Evolutionary conservation across 1,139 yeast genomes (phyloP).

Genomic region (Barnettozyma hawaiiensis): DNA sequence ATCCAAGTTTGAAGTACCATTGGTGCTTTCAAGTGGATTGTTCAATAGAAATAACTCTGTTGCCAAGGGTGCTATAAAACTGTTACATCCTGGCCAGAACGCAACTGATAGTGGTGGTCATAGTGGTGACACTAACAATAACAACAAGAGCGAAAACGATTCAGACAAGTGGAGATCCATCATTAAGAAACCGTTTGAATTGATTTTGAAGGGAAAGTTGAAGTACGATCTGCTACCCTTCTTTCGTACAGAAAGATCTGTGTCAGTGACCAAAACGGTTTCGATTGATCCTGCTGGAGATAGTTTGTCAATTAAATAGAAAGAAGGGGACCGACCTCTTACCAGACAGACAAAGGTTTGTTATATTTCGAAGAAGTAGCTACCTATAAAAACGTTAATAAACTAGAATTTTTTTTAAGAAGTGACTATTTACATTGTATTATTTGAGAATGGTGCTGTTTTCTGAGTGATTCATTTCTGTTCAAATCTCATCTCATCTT

Average conservation of each 20-base stretch:
- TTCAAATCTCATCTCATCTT: conserved; percentile 7
- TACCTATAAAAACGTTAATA: background rate
- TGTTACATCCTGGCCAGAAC: conserved; percentile 70
- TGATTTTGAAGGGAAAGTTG: conserved; percentile 77
- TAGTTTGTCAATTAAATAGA: background rate
- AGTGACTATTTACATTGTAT: background rate
- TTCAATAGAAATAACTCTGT: conserved; percentile 52
- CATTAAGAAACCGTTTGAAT: conserved; percentile 77
- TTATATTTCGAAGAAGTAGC: too few species aligned
- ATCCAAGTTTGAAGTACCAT: conserved; percentile 59
- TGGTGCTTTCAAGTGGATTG: conserved; percentile 73
- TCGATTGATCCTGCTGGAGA: conserved; percentile 46
- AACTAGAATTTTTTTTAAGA: background rate
- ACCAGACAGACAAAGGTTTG: too few species aligned
- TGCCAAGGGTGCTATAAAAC: conserved; percentile 64
- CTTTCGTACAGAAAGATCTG: conserved; percentile 46
- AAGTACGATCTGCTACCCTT: conserved; percentile 66
- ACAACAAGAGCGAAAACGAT: conserved; percentile 35
- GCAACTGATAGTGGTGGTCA: conserved; percentile 33
- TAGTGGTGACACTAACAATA: conserved; percentile 10
- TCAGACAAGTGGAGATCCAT: conserved; percentile 64
- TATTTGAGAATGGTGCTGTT: too few species aligned
- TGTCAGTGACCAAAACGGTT: conserved; percentile 57
- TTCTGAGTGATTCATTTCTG: too few species aligned
- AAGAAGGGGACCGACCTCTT: background rate